These are phyloP conservation scores for Porodaedalea pini DNA, from an alignment of 1,284 basidiomycete genomes.

Conservation along the genomic window DNA sequence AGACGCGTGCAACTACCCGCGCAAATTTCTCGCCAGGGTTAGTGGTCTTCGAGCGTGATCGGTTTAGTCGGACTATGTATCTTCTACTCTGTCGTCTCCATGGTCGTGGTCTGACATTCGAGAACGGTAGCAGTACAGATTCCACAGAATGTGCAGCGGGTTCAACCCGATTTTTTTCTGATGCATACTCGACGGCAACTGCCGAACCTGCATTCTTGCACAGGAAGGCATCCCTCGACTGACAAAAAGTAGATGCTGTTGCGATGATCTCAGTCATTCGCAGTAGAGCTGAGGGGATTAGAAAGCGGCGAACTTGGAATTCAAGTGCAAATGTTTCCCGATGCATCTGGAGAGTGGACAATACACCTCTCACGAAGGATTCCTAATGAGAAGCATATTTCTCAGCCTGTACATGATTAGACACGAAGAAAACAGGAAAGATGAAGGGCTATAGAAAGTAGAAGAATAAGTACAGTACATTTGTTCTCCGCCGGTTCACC, in stretches of 20 bases:
- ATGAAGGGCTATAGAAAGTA: not conserved
- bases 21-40: not conserved
- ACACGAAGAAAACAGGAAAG: not conserved
- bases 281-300: not conserved
- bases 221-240: too few relatives aligned
- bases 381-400: slow-evolving; percentile 3
- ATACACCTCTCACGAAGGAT: not conserved
- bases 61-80: not conserved
- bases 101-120: too few relatives aligned
- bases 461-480: too few relatives aligned
- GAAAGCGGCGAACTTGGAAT: not conserved
- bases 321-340: not conserved
- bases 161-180: not conserved
- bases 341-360: not conserved
- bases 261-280: not conserved
- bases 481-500: too few relatives aligned
- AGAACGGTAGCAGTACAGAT: not conserved
- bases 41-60: not conserved
- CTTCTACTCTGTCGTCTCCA: not conserved
- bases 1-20: not conserved
- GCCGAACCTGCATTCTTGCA: not conserved
- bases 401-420: slow-evolving; percentile 28
- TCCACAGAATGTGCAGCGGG: not conserved
- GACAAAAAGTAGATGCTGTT: too few relatives aligned
- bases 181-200: not conserved